Evolutionary conservation across 208 protist species (phyloP), one percentile per base, ranked within the genome.

Genomic region (Angomonas deanei): DNA sequence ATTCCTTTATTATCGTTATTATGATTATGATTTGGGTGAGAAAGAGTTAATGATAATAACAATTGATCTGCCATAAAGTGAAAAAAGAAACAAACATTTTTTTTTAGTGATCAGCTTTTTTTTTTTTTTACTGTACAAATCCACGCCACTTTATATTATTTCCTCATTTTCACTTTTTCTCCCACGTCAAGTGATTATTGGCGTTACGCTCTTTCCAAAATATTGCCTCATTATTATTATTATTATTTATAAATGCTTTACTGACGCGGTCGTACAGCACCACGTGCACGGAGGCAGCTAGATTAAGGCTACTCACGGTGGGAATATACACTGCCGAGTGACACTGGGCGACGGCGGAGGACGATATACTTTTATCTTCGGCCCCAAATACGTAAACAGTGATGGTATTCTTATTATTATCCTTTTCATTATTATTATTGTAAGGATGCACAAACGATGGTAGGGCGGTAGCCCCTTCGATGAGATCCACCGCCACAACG

Each of bases 361-460:
- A 47, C 8, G 76, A 76, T 34, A 89, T 63, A 4, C 82, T 77
- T 13, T 74, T 68, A 62, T 89, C 85, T 50, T 92, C 82, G 0
- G 85, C 63, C 17, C 82, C 82, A 50, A 92, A 81, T 1, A 92
- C 55, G 57, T 92, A 92, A 24, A 86, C 70, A 21, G 86, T 78
- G 50, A 89, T 54, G 34, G 74, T 58, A 27, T 53, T 53, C 11
- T 24, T 13, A 53, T 53, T 53, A 24, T 53, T 53, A 24, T 17
- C 5, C 8, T 53, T 24, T 17, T 24, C 21, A 33, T 2, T 1
- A 3, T 33, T 38, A 36, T 21, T 21, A 23, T 15, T 0, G 8
- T 15, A 21, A 21, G 3, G 75, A 49, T 92, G 82, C 26, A 23
- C 31, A 39, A 70, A 87, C 24, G 54, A 42, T 3, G 75, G 79